A percentile compares a stretch with the other conserved stretches of the same genome.
phyloP scores from a whole-genome alignment of 352 stramenopile genomes.

The Blastocystis sp. region DNA sequence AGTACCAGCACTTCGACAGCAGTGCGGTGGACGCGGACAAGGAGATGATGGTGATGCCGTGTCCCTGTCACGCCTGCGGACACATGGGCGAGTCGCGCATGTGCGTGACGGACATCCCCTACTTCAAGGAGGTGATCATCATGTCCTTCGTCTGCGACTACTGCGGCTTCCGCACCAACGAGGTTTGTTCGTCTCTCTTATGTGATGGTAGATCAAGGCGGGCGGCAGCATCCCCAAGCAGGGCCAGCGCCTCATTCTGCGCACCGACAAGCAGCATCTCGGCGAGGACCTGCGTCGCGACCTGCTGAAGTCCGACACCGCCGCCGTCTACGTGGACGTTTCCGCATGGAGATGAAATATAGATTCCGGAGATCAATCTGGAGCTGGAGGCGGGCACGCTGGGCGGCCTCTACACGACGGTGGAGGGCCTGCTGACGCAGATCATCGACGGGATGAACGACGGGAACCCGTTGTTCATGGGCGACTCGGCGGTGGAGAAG shows the following conservation, averaged over 20 bases:
- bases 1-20: slow-evolving; percentile 52
- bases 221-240: slow-evolving; percentile 73
- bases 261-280: slow-evolving; percentile 59
- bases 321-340: slow-evolving; percentile 59
- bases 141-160: slow-evolving; percentile 78
- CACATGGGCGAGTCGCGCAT: slow-evolving; percentile 69
- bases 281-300: slow-evolving; percentile 73
- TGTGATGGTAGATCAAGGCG: slow-evolving; percentile 69
- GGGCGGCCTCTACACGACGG: slow-evolving; percentile 78
- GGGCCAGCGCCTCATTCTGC: slow-evolving; percentile 71
- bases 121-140: slow-evolving; percentile 84
- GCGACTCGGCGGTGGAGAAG: slow-evolving; percentile 62
- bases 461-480: slow-evolving; percentile 72
- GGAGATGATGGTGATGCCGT: slow-evolving; percentile 71
- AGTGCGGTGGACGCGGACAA: slow-evolving; percentile 27
- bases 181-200: slow-evolving; percentile 54
- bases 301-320: slow-evolving; percentile 80
- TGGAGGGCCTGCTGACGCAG: slow-evolving; percentile 78
- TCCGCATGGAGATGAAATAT: slow-evolving; percentile 61
- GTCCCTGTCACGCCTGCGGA: slow-evolving; percentile 71
- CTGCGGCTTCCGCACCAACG: slow-evolving; percentile 80
- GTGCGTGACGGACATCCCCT: slow-evolving; percentile 81
- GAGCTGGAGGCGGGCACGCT: slow-evolving; percentile 76
- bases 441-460: slow-evolving; percentile 70
- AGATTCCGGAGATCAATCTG: slow-evolving; percentile 79